Percentiles rank a stretch among this genome's conserved stretches.
Evolutionary conservation across 2,329 filamentous ascomycete genomes (phyloP).

Genomic region (Parastagonospora nodorum): DNA sequence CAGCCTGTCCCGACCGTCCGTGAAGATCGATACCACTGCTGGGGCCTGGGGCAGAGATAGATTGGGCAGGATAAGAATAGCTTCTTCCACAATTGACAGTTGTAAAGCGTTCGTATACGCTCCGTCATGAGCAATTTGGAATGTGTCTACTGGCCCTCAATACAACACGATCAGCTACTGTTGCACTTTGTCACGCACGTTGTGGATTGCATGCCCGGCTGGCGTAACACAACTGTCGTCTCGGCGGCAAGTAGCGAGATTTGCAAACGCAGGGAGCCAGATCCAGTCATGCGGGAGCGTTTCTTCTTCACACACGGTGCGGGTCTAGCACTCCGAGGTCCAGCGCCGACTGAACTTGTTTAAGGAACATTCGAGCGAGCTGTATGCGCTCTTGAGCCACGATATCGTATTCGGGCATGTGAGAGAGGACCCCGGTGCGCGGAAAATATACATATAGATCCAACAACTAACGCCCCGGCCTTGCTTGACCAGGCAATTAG

Average conservation of each 20-base stretch:
- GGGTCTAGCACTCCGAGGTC: conserved; percentile 11
- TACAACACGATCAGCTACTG: conserved; percentile 9
- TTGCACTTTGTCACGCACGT: not conserved
- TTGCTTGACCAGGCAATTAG: conserved; percentile 32
- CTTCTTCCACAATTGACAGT: conserved; percentile 12
- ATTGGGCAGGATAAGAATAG: conserved; percentile 29
- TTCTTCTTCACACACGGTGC: conserved; percentile 20
- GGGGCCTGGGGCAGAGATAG: conserved; percentile 26
- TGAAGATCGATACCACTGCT: conserved; percentile 22
- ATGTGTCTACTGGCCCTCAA: conserved; percentile 10
- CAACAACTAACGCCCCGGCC: conserved; percentile 24
- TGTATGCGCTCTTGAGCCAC: not conserved
- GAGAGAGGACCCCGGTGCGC: conserved; percentile 20
- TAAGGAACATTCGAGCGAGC: not conserved
- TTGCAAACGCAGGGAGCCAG: conserved; percentile 18
- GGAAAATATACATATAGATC: conserved; percentile 30
- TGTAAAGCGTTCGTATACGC: conserved; percentile 10
- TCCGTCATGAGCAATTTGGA: conserved; percentile 15
- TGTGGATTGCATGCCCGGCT: not conserved
- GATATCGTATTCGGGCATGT: conserved; percentile 22
- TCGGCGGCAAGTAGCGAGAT: conserved; percentile 28
- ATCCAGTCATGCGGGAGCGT: conserved; percentile 31
- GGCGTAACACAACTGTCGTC: conserved; percentile 10
- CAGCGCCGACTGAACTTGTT: conserved; percentile 1
- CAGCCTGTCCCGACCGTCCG: conserved; percentile 31